Base-by-base conservation (phyloP, 2,329 filamentous ascomycete species). In the Tolypocladium guangdongense region DNA sequence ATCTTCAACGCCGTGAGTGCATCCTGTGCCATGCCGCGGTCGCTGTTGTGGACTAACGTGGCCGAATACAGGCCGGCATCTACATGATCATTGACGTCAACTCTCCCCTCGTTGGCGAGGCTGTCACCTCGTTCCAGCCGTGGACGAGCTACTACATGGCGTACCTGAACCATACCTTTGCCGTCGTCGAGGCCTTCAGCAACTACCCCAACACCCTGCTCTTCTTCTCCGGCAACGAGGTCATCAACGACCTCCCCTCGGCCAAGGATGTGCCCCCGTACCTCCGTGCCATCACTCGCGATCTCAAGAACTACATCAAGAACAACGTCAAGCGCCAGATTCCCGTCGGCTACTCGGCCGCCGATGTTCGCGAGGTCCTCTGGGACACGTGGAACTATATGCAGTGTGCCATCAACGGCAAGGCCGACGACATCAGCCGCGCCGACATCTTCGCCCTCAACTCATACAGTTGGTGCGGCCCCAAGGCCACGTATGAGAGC, bases 221-320 rank as follows among this genome's bases (percentile, higher is more conserved):
- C 54, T 90, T 87, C 78, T 90, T 90, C 74, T 84, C 86, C 47
- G 87, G 83, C 54, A 90, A 90, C 69, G 87, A 90, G 71, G 84
- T 90, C 63, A 87, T 89, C 70, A 84, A 87, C 68, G 74, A 84
- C 59, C 74, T 81, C 50, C 66, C 75, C 46, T 84, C 80, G 38
- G 84, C 81, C 57, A 70, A 74, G 52, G 69, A 68, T 52, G 82
- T 81, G 36, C 86, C 86, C 43, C 84, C 82, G n/a, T 91, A 88
- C 67, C 75, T 85, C 60, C 78, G 83, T 69, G 87, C 87, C 57
- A 81, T 89, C 58, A 90, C 85, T 48, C 84, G 87, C 64, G 87
- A 91, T 69, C 76, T 91, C 67, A 90, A 88, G 77, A 85, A 84
- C 66, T 91, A 91, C 75, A 84, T 90, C 72, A 81, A 83, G 70